Base-by-base conservation (phyloP, 768 basidiomycete genomes). In the Vararia minispora region DNA sequence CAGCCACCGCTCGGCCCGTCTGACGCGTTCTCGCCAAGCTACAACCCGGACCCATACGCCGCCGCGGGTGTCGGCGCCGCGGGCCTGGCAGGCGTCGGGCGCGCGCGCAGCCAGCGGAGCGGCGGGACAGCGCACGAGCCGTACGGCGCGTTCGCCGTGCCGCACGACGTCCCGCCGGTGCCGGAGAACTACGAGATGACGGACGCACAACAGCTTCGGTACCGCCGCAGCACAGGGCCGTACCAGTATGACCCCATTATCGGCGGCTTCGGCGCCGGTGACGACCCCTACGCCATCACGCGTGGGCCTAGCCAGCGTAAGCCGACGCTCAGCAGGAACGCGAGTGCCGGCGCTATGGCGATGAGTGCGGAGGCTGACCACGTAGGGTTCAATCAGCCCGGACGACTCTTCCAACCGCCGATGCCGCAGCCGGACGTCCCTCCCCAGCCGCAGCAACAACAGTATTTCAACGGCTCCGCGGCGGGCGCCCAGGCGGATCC, bases 21-120 rank as follows among this genome's bases (percentile, higher is more conserved):
- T 12, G 74, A 72, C 28, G 50, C 58, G 13, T 78, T 74, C 50
- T 61, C 62, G 18, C 71, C 77, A 72, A 62, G 59, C 14, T 74
- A 75, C 48, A 57, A 63, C 52, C 44, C 58, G 4, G 65, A 67
- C 20, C 53, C 62, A 3, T 64, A 65, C 6, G 41, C 54, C 1
- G 50, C 52, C 4, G 49, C 43, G 9, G 53, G 50, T 5, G 48
- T 45, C 3, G 38, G 45, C 5, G 38, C 54, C 2, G 43, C 57
- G 1, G 60, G 62, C 25, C 50, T 63, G 6, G 62, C 65, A 0
- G 69, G 66, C 7, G 52, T 68, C 25, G 68, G 42, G 44, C 48
- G 61, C 24, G 50, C 56, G 35, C 46, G 55, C 51, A 42, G 55
- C 51, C n/a, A 47, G 52, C 33, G n/a, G n/a, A n/a, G 53, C 46